Percentiles rank a stretch among this genome's conserved stretches.
Conservation (phyloP, 805 yeast genomes). For the Nakazawaea molendinolei region DNA sequence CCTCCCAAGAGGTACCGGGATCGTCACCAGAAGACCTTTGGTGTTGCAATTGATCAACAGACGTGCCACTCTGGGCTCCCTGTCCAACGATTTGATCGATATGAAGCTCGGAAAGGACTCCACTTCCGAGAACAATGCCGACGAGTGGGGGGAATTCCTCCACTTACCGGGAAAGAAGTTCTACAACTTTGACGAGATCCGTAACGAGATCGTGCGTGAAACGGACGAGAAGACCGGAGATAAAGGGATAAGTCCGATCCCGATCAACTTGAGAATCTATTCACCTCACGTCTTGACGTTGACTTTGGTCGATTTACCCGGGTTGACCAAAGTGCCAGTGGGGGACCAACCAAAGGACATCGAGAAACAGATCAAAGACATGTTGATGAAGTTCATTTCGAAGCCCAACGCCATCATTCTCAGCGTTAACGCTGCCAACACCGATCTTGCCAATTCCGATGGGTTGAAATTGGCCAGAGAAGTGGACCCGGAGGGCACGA, state of each 20-base stretch:
- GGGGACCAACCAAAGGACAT: constrained; percentile 99
- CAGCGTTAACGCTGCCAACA: constrained; percentile 94
- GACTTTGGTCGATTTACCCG: constrained; percentile 95
- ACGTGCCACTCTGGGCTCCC: constrained; percentile 30
- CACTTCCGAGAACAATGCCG: constrained; percentile 61
- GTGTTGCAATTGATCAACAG: constrained; percentile 75
- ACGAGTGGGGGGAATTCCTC: constrained; percentile 97
- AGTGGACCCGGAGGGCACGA: constrained; percentile 92
- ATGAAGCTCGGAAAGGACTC: constrained; percentile 36
- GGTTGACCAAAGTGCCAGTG: constrained; percentile 95
- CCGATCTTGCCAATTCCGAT: constrained; percentile 95
- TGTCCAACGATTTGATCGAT: constrained; percentile 33
- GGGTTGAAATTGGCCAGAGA: constrained; percentile 95
- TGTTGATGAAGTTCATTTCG: constrained; percentile 87
- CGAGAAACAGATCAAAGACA: constrained; percentile 87
- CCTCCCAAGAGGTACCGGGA: constrained; percentile 88
- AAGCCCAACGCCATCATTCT: constrained; percentile 93
- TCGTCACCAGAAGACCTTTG: constrained; percentile 85
- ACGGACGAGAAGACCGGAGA: constrained; percentile 79
- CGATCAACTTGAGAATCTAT: constrained; percentile 87
- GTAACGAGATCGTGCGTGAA: constrained; percentile 86
- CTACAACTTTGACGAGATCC: constrained; percentile 81
- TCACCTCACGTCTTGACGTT: constrained; percentile 92
- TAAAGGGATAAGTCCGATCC: constrained; percentile 86
- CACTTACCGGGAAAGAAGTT: constrained; percentile 87